These are phyloP conservation scores for Cystobasidium pallidum DNA, from an alignment of 1,284 basidiomycete genomes.

Conservation along the genomic window DNA sequence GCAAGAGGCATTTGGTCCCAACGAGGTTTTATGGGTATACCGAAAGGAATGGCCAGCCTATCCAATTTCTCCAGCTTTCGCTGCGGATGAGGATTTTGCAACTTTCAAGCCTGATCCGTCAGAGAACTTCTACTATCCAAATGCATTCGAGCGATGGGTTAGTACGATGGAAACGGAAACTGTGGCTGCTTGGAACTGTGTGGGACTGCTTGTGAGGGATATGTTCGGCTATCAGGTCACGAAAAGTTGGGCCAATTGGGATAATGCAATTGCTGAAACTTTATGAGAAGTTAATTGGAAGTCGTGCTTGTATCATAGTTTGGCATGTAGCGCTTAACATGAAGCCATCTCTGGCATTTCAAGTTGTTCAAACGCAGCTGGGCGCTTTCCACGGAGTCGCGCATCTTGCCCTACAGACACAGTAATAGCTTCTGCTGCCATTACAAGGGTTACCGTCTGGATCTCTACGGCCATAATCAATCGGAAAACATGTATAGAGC, in stretches of 20 bases:
- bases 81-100: constrained; percentile 30
- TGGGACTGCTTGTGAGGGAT: constrained; percentile 48
- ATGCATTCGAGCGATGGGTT: constrained; percentile 52
- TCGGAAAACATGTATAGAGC: too few relatives aligned
- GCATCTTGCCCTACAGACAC: too few relatives aligned
- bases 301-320: background rate
- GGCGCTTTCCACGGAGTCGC: too few relatives aligned
- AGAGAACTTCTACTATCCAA: constrained; percentile 49
- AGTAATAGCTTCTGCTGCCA: too few relatives aligned
- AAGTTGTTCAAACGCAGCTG: too few relatives aligned
- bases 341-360: too few relatives aligned
- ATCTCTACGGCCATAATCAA: too few relatives aligned
- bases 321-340: background rate
- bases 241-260: constrained; percentile 50
- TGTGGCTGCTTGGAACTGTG: constrained; percentile 50
- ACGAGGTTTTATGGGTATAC: constrained; percentile 76
- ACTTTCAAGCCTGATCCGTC: constrained; percentile 48
- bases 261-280: background rate
- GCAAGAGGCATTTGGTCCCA: constrained; percentile 63
- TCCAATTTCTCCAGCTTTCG: constrained; percentile 45
- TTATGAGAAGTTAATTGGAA: background rate
- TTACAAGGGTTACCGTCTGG: too few relatives aligned
- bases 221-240: constrained; percentile 47
- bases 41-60: constrained; percentile 65
- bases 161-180: constrained; percentile 52